A percentile compares a stretch with the other conserved stretches of the same genome.
These are phyloP conservation scores for Hevea brasiliensis DNA, from an alignment of 345 rosid genomes.

Conservation along the genomic window DNA sequence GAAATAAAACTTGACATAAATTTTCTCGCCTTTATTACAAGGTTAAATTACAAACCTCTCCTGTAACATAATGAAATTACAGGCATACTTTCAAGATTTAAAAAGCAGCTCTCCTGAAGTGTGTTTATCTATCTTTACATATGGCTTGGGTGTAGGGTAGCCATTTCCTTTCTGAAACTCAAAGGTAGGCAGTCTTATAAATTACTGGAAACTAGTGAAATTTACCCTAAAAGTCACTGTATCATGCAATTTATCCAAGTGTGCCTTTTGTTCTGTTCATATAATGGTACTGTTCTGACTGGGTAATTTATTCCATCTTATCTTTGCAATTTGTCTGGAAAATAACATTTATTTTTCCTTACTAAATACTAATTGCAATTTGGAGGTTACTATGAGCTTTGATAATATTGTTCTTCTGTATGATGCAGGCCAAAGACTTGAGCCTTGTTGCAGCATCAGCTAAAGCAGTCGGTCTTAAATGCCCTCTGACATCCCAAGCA, in stretches of 20 bases:
- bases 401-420: neutral
- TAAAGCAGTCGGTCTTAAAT: conserved; percentile 49
- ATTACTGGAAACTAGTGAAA: neutral
- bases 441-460: conserved; percentile 70
- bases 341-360: neutral
- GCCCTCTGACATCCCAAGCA: conserved; percentile 58
- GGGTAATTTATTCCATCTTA: neutral
- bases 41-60: neutral
- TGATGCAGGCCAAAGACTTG: conserved; percentile 81
- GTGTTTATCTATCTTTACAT: neutral
- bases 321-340: neutral
- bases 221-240: neutral
- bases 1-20: neutral
- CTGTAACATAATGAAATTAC: neutral
- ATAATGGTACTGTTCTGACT: neutral
- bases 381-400: neutral
- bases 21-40: neutral
- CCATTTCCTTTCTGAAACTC: neutral
- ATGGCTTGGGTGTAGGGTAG: neutral
- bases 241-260: neutral
- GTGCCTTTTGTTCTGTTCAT: neutral
- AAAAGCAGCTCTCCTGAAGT: neutral
- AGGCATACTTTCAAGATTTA: neutral
- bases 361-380: neutral
- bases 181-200: neutral